Evolutionary conservation across 768 basidiomycete genomes (phyloP), one percentile per base, ranked within the genome.

Genomic region (Lanmaoa pseudosensibilis): DNA sequence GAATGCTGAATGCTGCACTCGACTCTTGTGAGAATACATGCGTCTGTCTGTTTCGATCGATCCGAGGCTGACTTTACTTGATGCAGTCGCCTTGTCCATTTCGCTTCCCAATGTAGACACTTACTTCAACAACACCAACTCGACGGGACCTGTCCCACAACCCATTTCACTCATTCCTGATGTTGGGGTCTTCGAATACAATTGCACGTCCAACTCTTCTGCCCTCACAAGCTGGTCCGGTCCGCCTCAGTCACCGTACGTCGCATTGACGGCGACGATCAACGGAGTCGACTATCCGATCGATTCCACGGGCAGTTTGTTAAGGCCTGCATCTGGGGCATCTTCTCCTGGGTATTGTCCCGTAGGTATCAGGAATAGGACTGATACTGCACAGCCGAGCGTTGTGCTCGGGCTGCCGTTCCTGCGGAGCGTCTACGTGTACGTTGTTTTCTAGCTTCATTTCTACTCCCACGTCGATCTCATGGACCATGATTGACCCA

Each of bases 211-310:
- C 4, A 4, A 46, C n/a, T 18, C 44, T 19, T 51, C 56, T n/a
- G 0, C 33, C 16, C 2, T 1, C 23, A 27, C 27, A 6, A n/a
- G 16, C 11, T 36, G 47, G 11, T 30, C 58, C 7, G 25, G 3
- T 27, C 34, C 52, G 2, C 62, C 65, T 15, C 37, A 57, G 19
- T 56, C 52, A 0, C 69, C 62, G 1, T 70, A 65, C 39, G 61
- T 66, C 5, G 59, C 68, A 34, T 46, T 71, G n/a, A 64, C 65
- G 9, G 49, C 53, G 23, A 69, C 67, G 1, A 73, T 71, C 57
- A 71, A 73, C 19, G 71, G 70, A 6, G 59, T 73, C 23, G 71
- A 71, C 44, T 71, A 71, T 54, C 67, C 41, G 36, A 63, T 71
- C 9, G 71, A 73, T 46, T 67, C 70, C 0, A 25, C 49, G 1